Percentiles rank a stretch among this genome's conserved stretches.
Evolutionary conservation across 345 rosid genomes (phyloP).

Genomic region (Rhodomyrtus tomentosa): DNA sequence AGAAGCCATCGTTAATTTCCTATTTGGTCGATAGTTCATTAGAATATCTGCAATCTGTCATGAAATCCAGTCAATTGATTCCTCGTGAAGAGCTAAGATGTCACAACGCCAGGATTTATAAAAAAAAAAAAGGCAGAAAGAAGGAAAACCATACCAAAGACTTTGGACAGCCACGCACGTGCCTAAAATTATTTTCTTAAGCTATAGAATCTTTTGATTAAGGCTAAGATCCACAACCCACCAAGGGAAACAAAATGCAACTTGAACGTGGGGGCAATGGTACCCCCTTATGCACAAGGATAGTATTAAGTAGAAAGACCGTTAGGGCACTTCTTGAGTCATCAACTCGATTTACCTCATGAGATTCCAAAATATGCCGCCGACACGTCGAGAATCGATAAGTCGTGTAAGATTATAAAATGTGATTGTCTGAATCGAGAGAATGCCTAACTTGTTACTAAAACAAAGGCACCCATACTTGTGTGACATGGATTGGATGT

Average conservation of each 20-base stretch:
- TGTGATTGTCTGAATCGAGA: fast-evolving
- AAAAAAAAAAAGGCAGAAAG: neutral
- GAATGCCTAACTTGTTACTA: fast-evolving
- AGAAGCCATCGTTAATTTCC: neutral
- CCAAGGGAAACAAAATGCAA: neutral
- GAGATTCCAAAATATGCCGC: neutral
- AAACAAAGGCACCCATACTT: neutral
- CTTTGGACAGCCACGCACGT: neutral
- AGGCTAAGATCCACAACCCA: neutral
- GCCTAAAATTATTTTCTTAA: neutral
- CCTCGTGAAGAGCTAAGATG: neutral
- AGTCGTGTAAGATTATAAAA: neutral
- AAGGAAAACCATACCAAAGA: no score
- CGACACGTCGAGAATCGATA: fast-evolving
- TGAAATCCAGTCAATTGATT: neutral
- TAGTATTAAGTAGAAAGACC: neutral
- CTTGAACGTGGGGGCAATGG: neutral
- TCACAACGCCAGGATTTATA: neutral
- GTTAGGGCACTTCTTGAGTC: neutral
- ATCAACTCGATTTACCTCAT: neutral
- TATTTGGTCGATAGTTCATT: neutral
- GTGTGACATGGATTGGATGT: no score
- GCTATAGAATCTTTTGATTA: neutral
- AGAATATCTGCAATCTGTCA: neutral
- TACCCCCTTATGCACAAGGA: neutral